Evolutionary conservation across 192 early-diverging fungal genomes (phyloP), one percentile per base, ranked within the genome.

Genomic region (Coemansia erecta): DNA sequence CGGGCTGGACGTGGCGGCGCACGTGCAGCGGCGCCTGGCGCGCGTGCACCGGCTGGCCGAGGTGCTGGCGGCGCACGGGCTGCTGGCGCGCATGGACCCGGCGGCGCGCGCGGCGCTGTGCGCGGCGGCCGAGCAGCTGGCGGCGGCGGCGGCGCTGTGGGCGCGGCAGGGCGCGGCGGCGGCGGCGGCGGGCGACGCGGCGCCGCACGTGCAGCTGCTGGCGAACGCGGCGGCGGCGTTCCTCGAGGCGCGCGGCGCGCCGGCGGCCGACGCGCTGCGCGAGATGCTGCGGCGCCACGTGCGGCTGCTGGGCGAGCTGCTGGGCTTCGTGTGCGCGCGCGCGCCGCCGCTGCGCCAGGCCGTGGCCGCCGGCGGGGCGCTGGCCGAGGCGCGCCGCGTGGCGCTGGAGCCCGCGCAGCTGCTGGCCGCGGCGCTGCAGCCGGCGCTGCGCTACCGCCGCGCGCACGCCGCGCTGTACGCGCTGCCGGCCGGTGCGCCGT

Each of bases 91-190:
- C 44, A 28, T 81, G 11, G 58, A 59, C 22, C 3, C 19, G 3
- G 35, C 23, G 12, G 47, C 70, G 1, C 65, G 70, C 12, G 26
- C 51, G n/a, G 59, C 61, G 35, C 56, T 81, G 44, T 61, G 66
- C 41, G 23, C 58, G 2, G 50, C 72, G 14, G 70, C 64, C 19
- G 73, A 81, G 54, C 72, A 77, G 52, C 63, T 81, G 11, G 66
- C 62, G 0, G 80, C 73, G 0, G 73, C 73, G 0, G 28, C 40
- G 5, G 60, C 65, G 7, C 70, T 81, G 33, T 81, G 80, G 80
- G 51, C 50, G 19, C 49, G 56, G 54, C 18, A 15, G 45, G 56
- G 61, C 9, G 39, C 67, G 0, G 58, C 53, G 4, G n/a, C n/a
- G n/a, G n/a, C n/a, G n/a, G n/a, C n/a, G n/a, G n/a, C n/a, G n/a